These are phyloP conservation scores for Flaveria floridana DNA, from an alignment of 140 eudicot species.

Conservation along the genomic window DNA sequence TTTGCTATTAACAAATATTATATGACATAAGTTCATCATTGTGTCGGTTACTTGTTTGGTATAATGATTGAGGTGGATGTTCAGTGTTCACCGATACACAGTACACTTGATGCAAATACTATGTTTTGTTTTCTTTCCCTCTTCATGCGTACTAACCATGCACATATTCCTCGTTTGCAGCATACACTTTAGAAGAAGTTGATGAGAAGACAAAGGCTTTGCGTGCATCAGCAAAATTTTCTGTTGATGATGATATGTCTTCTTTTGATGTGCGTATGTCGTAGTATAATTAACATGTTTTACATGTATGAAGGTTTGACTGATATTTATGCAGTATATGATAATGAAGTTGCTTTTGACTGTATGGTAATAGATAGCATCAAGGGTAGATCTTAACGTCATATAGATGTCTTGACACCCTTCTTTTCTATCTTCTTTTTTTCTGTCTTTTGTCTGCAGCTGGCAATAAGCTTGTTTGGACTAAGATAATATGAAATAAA, in stretches of 20 bases:
- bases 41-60: conserved; percentile 12
- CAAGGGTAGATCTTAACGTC: neutral
- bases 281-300: neutral
- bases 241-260: conserved; percentile 56
- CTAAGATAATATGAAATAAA: neutral
- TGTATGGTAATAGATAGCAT: conserved; percentile 12
- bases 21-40: conserved; percentile 8
- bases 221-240: conserved; percentile 65
- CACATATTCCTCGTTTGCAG: conserved; percentile 40
- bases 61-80: conserved; percentile 15
- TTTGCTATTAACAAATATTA: neutral
- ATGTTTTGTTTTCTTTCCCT: conserved; percentile 14
- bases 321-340: conserved; percentile 8
- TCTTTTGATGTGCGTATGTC: conserved; percentile 57
- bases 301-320: conserved; percentile 7
- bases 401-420: too few species aligned
- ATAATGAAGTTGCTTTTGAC: conserved; percentile 18
- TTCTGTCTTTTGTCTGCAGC: neutral
- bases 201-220: conserved; percentile 71
- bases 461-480: conserved; percentile 2
- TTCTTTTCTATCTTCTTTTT: neutral
- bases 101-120: conserved; percentile 6
- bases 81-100: neutral
- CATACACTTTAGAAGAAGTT: conserved; percentile 68
- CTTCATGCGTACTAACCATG: neutral